Evolutionary conservation across 306 rosid genomes (phyloP).

Genomic region (Pterocarpus macrocarpus): DNA sequence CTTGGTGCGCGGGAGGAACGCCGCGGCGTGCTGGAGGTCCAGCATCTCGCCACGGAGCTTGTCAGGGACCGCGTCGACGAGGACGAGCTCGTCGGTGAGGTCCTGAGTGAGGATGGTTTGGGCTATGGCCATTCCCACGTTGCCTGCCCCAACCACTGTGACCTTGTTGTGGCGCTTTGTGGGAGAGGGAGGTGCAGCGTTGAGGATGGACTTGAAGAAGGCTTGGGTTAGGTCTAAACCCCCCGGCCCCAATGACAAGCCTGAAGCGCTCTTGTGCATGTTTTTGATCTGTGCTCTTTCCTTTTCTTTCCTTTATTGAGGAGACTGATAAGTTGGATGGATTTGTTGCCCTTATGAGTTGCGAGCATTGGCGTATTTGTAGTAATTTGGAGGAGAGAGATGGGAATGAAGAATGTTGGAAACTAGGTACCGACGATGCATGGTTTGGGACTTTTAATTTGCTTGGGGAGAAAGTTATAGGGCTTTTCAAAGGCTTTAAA

Average conservation of each 20-base stretch:
- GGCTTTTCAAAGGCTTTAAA: conserved; percentile 19
- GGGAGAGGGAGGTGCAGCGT: conserved; percentile 67
- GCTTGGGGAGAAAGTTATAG: background rate
- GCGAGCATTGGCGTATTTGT: background rate
- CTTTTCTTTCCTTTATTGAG: background rate
- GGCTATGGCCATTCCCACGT: conserved; percentile 98
- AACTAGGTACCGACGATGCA: background rate
- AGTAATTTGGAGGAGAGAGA: background rate
- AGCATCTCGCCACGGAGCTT: conserved; percentile 96
- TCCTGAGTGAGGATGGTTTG: conserved; percentile 94
- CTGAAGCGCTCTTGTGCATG: conserved; percentile 72
- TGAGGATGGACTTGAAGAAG: conserved; percentile 71
- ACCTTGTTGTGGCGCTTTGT: conserved; percentile 71
- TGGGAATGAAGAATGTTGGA: background rate
- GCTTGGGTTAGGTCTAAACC: conserved; percentile 75
- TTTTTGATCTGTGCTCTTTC: background rate
- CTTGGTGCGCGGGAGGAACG: conserved; percentile 91
- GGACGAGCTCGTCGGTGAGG: conserved; percentile 79
- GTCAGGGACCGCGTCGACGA: conserved; percentile 74
- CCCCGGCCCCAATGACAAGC: conserved; percentile 72
- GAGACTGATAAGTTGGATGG: background rate
- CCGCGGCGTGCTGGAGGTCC: conserved; percentile 94
- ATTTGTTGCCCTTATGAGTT: background rate
- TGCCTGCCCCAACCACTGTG: conserved; percentile 87
- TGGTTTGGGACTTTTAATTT: conserved; percentile 20